These are phyloP conservation scores for Sesbania bispinosa DNA, from an alignment of 306 rosid species.

Conservation along the genomic window DNA sequence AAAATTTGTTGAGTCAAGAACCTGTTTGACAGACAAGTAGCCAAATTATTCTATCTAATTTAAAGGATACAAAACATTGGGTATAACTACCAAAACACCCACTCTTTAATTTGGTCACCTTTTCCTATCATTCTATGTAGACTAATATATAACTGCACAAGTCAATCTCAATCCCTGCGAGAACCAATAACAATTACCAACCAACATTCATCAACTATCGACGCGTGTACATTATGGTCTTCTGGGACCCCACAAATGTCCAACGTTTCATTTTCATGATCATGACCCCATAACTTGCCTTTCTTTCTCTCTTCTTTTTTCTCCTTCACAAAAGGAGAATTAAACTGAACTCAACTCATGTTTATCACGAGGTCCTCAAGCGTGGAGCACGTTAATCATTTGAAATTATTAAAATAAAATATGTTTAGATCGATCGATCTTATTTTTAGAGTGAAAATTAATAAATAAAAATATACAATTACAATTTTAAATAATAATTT, in stretches of 20 bases:
- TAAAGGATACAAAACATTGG: slow-evolving; percentile 1
- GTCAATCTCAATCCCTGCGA: too few species aligned
- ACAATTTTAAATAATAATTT: too few species aligned
- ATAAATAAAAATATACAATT: too few species aligned
- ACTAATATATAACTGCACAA: background rate
- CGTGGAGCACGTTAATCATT: background rate
- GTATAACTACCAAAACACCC: slow-evolving; percentile 16
- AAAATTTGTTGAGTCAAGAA: too few species aligned
- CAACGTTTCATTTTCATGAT: background rate
- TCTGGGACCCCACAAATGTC: background rate
- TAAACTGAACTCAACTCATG: too few species aligned
- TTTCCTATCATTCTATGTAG: background rate
- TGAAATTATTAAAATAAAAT: too few species aligned
- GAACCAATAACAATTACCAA: background rate
- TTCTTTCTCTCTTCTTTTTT: too few species aligned
- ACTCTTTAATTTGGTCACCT: background rate
- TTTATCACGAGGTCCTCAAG: background rate
- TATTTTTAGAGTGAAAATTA: too few species aligned
- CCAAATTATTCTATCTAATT: background rate
- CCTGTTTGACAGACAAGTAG: background rate
- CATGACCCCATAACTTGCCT: too few species aligned
- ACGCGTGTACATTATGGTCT: background rate
- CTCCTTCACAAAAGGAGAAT: too few species aligned
- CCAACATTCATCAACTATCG: background rate
- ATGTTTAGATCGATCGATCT: too few species aligned